Evolutionary conservation across 2,329 filamentous ascomycete genomes (phyloP), one percentile per base, ranked within the genome.

Genomic region (Phyllosticta capitalensis): DNA sequence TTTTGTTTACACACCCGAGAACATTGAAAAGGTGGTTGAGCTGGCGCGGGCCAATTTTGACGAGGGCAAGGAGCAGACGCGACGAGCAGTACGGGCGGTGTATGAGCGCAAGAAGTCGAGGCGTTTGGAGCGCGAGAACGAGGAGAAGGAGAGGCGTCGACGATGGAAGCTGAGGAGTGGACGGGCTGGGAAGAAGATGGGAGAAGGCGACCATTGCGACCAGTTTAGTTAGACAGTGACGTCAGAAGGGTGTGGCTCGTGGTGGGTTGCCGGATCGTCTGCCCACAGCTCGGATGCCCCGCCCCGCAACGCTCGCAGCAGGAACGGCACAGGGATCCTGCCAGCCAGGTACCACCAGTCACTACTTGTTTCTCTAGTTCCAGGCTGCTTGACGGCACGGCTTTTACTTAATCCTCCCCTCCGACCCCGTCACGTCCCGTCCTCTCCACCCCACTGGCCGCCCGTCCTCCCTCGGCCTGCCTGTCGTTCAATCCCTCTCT

Each of bases 1-100:
- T 70, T 97, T 97, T 70, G 86, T 96, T 28, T 99, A 97, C 72
- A 95, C 89, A 1, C 87, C 91, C 0, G 86, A 94, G 60, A 87
- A 99, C 72, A 85, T 99, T 56, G 92, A 97, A 66, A 83, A 83
- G 24, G 90, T 95, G 0, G 87, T 96, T 1, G 80, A 82, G 5
- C 80, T 99, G 26, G 92, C 94, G 1, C 81, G 84, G 59, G 90
- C 90, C 10, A 99, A 99, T 72, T 99, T 90, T 65, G 79, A 83
- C 5, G 90, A 95, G 70, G 91, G 92, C 0, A 83, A 83, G 55
- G 88, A 89, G 60, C 85, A 89, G 72, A 89, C 94, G 20, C 85
- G 83, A 64, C 80, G 84, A 21, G 90, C 90, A 1, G 85, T 99
- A 0, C 79, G 87, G 56, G 94, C 91, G 3, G 90, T 99, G 1